These are phyloP conservation scores for Favolaschia claudopus DNA, from an alignment of 768 basidiomycete species.

Conservation along the genomic window DNA sequence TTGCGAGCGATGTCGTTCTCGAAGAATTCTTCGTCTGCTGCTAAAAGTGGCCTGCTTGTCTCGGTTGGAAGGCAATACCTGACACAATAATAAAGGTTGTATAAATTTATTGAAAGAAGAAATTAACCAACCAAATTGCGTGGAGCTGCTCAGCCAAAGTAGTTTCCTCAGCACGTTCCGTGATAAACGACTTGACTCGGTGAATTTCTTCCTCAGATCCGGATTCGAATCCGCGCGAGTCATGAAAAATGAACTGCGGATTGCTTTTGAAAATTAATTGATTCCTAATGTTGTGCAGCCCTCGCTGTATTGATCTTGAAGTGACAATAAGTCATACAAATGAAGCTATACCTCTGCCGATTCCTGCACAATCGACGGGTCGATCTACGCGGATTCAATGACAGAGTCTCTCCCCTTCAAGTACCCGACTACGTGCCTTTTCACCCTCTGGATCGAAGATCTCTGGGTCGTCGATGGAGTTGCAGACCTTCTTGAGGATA, in stretches of 20 bases:
- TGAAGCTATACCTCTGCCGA: no score
- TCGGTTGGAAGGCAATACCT: constrained; percentile 49
- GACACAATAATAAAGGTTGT: background rate
- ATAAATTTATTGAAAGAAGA: no score
- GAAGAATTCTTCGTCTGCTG: constrained; percentile 41
- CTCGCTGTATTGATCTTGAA: constrained; percentile 24
- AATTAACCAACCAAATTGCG: constrained; percentile 43
- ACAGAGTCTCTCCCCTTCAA: no score
- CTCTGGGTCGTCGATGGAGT: no score
- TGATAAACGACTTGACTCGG: constrained; percentile 40
- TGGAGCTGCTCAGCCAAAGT: constrained; percentile 39
- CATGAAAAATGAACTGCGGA: constrained; percentile 34
- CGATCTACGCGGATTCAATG: no score
- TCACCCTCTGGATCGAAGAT: no score
- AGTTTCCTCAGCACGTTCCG: constrained; percentile 23
- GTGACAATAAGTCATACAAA: no score
- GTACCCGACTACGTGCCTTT: no score
- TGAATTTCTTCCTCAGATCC: constrained; percentile 39
- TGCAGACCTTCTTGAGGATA: no score
- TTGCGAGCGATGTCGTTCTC: constrained; percentile 29
- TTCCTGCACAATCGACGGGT: no score
- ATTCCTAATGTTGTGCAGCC: constrained; percentile 30
- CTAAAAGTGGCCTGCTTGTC: constrained; percentile 34
- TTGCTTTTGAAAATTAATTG: constrained; percentile 31
- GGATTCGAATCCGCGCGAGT: constrained; percentile 37